Percentiles rank a stretch among this genome's conserved stretches.
phyloP scores from a whole-genome alignment of 805 yeast species.

The Myxozyma vanderwaltii region DNA sequence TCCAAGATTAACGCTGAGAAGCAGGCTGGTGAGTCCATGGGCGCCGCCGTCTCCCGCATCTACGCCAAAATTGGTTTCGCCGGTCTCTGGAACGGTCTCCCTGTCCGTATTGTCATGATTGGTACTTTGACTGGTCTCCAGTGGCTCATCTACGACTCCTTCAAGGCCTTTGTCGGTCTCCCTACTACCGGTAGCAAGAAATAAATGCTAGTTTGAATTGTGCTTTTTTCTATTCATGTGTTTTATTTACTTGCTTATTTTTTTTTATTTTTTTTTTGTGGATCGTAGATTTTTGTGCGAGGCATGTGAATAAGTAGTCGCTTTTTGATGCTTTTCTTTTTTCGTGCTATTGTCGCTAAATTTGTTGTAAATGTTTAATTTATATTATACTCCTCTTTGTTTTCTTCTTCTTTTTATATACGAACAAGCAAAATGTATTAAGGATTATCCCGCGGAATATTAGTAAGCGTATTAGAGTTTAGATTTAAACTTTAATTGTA shows the following conservation, averaged over 20 bases:
- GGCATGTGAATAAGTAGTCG: no score
- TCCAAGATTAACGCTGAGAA: constrained; percentile 82
- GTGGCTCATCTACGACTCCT: constrained; percentile 95
- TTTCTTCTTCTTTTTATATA: no score
- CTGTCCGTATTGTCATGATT: constrained; percentile 93
- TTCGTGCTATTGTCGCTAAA: no score
- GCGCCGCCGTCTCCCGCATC: constrained; percentile 69
- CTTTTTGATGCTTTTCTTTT: no score
- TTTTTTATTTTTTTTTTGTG: not conserved
- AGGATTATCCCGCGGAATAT: no score
- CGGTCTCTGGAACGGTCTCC: constrained; percentile 94
- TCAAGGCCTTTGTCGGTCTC: constrained; percentile 90
- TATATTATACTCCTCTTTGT: no score
- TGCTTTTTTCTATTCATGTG: not conserved
- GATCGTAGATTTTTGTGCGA: no score
- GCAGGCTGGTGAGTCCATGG: constrained; percentile 63
- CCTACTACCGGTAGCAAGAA: constrained; percentile 80
- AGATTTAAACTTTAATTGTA: no score
- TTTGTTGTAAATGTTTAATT: no score
- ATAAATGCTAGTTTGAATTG: constrained; percentile 16
- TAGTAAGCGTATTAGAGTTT: no score
- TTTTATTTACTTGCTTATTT: not conserved
- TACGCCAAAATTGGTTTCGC: constrained; percentile 80
- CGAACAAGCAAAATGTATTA: no score
- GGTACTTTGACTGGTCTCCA: constrained; percentile 97